A percentile compares a stretch with the other conserved stretches of the same genome.
Evolutionary conservation across 2,329 filamentous ascomycete genomes (phyloP).

Genomic region (Stemphylium lycopersici): DNA sequence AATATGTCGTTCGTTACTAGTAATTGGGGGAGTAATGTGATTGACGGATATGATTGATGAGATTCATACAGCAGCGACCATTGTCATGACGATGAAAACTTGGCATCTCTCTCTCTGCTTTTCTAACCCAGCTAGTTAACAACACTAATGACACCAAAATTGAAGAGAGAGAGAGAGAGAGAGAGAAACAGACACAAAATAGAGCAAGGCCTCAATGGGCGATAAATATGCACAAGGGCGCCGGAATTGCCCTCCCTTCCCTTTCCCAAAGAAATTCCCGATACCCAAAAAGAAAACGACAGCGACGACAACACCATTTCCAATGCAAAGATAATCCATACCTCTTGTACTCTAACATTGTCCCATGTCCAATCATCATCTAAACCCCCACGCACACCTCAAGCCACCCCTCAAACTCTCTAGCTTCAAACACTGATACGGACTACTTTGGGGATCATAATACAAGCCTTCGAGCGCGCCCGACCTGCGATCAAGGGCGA

Average conservation of each 20-base stretch:
- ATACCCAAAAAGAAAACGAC: neutral
- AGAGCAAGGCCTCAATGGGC: neutral
- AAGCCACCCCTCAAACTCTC: constrained; percentile 44
- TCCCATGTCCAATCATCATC: constrained; percentile 25
- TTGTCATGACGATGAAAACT: too few species aligned
- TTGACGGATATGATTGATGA: too few species aligned
- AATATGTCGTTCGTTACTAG: too few species aligned
- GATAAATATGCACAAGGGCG: neutral
- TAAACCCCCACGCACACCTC: constrained; percentile 50
- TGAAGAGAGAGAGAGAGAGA: neutral
- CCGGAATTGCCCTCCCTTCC: neutral
- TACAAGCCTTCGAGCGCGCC: constrained; percentile 60
- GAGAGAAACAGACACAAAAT: too few species aligned
- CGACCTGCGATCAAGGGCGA: constrained; percentile 54
- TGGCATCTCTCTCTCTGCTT: too few species aligned
- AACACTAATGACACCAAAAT: neutral
- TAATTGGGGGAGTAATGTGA: too few species aligned
- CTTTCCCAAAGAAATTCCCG: too few species aligned
- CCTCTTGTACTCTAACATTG: neutral
- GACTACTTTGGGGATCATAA: constrained; percentile 61
- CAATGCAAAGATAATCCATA: neutral
- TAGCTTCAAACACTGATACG: constrained; percentile 59
- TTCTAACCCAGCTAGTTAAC: too few species aligned
- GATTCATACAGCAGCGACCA: too few species aligned
- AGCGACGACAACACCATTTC: neutral